Evolutionary conservation across 306 rosid genomes (phyloP).

Genomic region (Quercus engelmannii): DNA sequence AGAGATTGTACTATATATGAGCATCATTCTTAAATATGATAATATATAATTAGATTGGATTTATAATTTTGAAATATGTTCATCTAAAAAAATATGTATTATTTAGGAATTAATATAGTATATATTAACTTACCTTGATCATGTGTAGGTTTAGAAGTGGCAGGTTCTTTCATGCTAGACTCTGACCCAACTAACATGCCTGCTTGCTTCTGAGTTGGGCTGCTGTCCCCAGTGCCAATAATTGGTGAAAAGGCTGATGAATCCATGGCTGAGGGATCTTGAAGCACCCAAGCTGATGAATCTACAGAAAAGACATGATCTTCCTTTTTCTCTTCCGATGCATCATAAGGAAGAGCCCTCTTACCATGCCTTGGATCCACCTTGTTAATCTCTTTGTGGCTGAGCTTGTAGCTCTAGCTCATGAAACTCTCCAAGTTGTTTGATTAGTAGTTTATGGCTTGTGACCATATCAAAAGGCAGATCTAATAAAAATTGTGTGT

Average conservation of each 20-base stretch:
- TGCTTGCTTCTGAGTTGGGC: background rate
- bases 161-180: background rate
- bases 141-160: background rate
- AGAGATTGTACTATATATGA: background rate
- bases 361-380: conserved; percentile 50
- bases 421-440: background rate
- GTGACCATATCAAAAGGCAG: conserved; percentile 10
- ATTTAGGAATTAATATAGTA: background rate
- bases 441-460: background rate
- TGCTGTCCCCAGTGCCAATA: conserved; percentile 1
- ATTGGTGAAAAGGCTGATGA: conserved; percentile 6
- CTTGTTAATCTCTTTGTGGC: conserved; percentile 21
- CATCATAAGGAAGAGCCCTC: conserved; percentile 40
- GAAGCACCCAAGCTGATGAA: conserved; percentile 9
- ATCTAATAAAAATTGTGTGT: conserved; percentile 3
- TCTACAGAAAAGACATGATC: conserved; percentile 10
- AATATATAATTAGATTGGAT: background rate
- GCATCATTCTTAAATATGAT: background rate
- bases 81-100: no score
- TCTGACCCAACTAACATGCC: background rate
- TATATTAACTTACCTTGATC: background rate
- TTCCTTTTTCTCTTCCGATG: conserved; percentile 31
- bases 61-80: background rate
- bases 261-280: conserved; percentile 7
- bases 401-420: background rate